Percentiles rank a stretch among this genome's conserved stretches.
phyloP scores from a whole-genome alignment of 768 basidiomycete species.

The Cystobasidium onofrii region DNA sequence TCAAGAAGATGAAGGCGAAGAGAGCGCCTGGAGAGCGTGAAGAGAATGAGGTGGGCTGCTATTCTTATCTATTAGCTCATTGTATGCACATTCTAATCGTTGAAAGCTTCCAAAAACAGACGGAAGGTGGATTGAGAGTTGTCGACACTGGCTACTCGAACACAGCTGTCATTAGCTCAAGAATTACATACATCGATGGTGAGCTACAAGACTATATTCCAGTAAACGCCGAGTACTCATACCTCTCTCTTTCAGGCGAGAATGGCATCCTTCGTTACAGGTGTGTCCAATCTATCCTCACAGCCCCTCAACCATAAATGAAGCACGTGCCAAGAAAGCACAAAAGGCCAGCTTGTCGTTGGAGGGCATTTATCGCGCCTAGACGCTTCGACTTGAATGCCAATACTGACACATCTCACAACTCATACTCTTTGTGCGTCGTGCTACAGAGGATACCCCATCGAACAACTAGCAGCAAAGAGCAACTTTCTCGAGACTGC shows the following conservation, averaged over 20 bases:
- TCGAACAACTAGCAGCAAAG: slow-evolving; percentile 69
- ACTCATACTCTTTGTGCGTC: too few species aligned
- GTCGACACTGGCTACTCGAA: slow-evolving; percentile 51
- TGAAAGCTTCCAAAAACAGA: slow-evolving; percentile 54
- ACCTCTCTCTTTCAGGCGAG: slow-evolving; percentile 46
- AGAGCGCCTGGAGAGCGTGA: slow-evolving; percentile 52
- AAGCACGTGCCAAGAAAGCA: slow-evolving; percentile 12
- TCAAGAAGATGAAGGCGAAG: slow-evolving; percentile 29
- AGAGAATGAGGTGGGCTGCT: slow-evolving; percentile 46
- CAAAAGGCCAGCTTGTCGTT: background rate
- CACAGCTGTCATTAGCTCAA: slow-evolving; percentile 44
- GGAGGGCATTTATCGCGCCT: background rate
- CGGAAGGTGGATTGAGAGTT: slow-evolving; percentile 69
- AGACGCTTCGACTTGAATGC: too few species aligned
- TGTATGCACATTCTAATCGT: background rate
- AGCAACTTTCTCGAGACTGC: slow-evolving; percentile 45
- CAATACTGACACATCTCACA: too few species aligned
- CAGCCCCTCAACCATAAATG: slow-evolving; percentile 38
- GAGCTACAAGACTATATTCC: background rate
- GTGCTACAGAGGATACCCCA: slow-evolving; percentile 61
- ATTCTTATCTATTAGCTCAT: background rate
- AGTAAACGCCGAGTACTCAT: background rate
- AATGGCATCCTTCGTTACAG: slow-evolving; percentile 52
- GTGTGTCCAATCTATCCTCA: slow-evolving; percentile 45
- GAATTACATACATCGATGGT: slow-evolving; percentile 84